Evolutionary conservation across 176 grass and related monocot genomes (phyloP), one percentile per base, ranked within the genome.

Genomic region (Tillandsia leiboldiana): DNA sequence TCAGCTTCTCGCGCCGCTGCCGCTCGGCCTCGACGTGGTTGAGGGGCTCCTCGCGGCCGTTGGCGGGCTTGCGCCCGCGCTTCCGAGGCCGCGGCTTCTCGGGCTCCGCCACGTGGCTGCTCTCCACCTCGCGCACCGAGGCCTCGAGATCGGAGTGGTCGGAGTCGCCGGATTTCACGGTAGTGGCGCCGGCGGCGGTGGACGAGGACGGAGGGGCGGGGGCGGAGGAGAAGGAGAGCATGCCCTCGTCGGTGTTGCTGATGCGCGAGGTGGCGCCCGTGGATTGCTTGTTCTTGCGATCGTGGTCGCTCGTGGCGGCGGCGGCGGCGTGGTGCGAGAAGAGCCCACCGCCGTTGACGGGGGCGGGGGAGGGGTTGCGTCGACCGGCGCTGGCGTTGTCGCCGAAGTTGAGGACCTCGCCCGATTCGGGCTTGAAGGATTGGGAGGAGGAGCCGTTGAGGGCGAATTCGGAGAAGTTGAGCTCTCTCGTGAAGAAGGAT

Each of bases 1-100:
- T 97, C 12, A 97, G 93, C 78, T 97, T 97, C 86, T 97, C 93
- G 0, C 93, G 73, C 62, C 93, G 86, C 70, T 97, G 93, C 80
- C 93, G 82, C 79, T 97, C 93, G 11, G 93, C 93, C 29, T 97
- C 93, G 12, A 97, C 93, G 65, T 97, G 93, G 71, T 97, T 97
- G 1, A 97, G 84, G 0, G 93, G 93, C 65, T 97, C 94, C 85
- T 97, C 89, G 12, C 94, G 86, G 13, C 89, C 94, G 78, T 97
- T 97, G 11, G 94, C 94, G 26, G 94, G 94, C 83, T 97, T 97
- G 47, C 94, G 83, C 2, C 94, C 94, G 15, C 94, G 87, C 82
- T 97, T 61, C 56, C 22, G 92, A 6, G 85, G 84, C 12, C 88
- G 93, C 70, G 88, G 80, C 85, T 97, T 97, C 87, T 97, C 94